Conservation (phyloP, 805 yeast species). For the Wickerhamomyces hampshirensis region DNA sequence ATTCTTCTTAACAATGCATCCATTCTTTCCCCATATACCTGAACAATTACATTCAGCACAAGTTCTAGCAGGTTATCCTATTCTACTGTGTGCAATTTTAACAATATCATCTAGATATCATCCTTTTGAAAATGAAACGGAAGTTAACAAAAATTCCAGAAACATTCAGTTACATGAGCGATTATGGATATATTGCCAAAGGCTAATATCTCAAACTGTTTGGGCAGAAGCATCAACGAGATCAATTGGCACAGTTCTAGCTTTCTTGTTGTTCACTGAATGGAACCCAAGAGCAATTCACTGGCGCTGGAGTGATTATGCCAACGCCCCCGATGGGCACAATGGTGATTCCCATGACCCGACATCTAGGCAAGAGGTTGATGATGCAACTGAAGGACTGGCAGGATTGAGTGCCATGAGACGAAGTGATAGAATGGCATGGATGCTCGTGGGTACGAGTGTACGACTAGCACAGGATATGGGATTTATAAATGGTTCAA, state of each 20-base stretch:
- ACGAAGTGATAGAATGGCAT: conserved; percentile 84
- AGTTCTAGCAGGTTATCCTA: conserved; percentile 71
- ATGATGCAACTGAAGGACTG: conserved; percentile 41
- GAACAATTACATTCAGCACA: conserved; percentile 61
- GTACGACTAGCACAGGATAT: conserved; percentile 83
- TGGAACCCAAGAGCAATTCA: conserved; percentile 97
- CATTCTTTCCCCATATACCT: conserved; percentile 87
- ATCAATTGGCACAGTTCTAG: conserved; percentile 80
- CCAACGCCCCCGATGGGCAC: conserved; percentile 28
- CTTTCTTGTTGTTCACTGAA: conserved; percentile 81
- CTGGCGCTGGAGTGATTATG: conserved; percentile 83
- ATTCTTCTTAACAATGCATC: conserved; percentile 78
- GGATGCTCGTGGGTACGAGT: conserved; percentile 90
- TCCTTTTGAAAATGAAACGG: conserved; percentile 40
- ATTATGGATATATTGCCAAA: conserved; percentile 80
- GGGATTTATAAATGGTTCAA: conserved; percentile 70
- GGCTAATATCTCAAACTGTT: conserved; percentile 75
- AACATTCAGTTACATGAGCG: conserved; percentile 69
- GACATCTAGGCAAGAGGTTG: conserved; percentile 3
- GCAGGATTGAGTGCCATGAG: conserved; percentile 84
- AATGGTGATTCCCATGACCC: neutral
- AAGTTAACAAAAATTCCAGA: conserved; percentile 30
- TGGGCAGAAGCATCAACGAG: conserved; percentile 94
- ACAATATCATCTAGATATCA: conserved; percentile 81
- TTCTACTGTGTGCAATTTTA: conserved; percentile 72